Base-by-base conservation (phyloP, 257 asterid species). In the Plectranthus barbatus region DNA sequence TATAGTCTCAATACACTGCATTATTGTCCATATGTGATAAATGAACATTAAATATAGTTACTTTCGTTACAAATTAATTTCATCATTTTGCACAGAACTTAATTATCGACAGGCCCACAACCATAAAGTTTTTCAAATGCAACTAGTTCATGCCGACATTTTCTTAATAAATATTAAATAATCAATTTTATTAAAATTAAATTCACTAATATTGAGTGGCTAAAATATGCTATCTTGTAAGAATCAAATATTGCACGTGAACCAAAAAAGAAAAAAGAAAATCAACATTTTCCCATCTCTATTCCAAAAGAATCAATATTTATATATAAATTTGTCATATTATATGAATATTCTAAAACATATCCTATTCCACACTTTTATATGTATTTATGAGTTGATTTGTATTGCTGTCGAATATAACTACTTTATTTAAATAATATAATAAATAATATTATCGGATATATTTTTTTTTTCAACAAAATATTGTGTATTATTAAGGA, bases 91-190 rank as follows among this genome's bases (percentile, higher is more conserved):
- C 50, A 54, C 31, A 18, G 5, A 24, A 15, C 51, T 48, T 42
- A 58, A 31, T 37, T 37, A 37, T 59, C 23, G 78, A 55, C 47
- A 55, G 39, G 60, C 69, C 64, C 73, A 69, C 74, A 3, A 73
- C 69, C 74, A 70, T 9, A 20, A 34, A 53, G 57, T 5, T 52
- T 21, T 0, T 37, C 24, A 61, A 55, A 31, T 26, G 70, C 67
- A 66, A 62, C 29, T 60, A 46, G 64, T 64, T 57, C 33, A 40
- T 67, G 68, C 82, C 78, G 76, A 77, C 78, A 69, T 21, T 69
- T 56, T 44, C 41, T 24, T 56, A 9, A 60, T 60, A 3, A 5
- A 13, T 56, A 9, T 41, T 60, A 3, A 5, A 13, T 21, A 13
- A n/a, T 37, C 9, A 6, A 36, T 11, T 48, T 9, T 12, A 21